Base-by-base conservation (phyloP, 176 grass and related monocot species). In the Pontederia paniculata region DNA sequence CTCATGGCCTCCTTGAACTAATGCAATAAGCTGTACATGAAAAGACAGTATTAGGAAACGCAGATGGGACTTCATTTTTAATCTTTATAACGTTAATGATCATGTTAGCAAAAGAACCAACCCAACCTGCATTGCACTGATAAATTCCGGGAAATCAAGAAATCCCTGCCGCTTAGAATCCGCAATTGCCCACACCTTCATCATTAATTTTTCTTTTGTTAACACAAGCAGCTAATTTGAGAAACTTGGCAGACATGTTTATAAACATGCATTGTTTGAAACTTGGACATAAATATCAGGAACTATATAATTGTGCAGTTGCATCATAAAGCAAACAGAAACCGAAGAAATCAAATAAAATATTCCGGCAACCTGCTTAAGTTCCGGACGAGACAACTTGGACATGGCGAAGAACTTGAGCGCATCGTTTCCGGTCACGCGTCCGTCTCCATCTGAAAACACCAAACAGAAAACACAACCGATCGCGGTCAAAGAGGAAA, bases 321-420 rank as follows among this genome's bases (percentile, higher is more conserved):
- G 17, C 52, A 3, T 15, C 9, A 11, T 0, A 9, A 10, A 22
- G 10, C 22, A 10, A 10, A 21, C 17, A 11, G 6, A 23, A 55
- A 23, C 5, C 5, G 11, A 8, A 41, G 2, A 37, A 31, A 1
- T 20, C 6, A 16, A 45, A 55, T 54, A 17, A 12, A 10, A 53
- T 12, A 21, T 21, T 3, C 4, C 9, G 19, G 53, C 17, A 25
- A 81, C 91, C 80, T 90, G 83, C 76, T 97, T 88, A 46, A 97
- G 83, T 5, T 97, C 86, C 9, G 75, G 48, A 23, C 78, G 73
- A 44, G 86, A 90, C 70, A 97, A 83, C 21, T 82, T 88, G 42
- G 86, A 97, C 86, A 84, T 90, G 18, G 81, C 77, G 72, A 97
- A 90, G 77, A 84, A 90, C 74, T 81, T 87, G 77, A 97, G 76